These are phyloP conservation scores for Knoxia roxburghii DNA, from an alignment of 257 asterid genomes.

Conservation along the genomic window DNA sequence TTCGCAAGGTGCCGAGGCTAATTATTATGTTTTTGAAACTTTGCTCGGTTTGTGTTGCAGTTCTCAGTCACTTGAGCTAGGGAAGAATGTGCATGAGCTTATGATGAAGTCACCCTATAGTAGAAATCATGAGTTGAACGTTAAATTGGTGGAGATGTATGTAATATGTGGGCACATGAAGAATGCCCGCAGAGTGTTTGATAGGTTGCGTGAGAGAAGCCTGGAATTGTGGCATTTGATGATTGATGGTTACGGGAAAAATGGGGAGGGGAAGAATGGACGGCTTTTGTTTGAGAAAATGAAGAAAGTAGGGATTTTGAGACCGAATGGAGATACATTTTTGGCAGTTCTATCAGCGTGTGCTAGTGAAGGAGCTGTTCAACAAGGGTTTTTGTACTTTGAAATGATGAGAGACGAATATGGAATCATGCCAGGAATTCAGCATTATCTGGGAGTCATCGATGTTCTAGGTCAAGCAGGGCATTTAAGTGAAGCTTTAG, in stretches of 20 bases:
- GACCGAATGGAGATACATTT: constrained; percentile 34
- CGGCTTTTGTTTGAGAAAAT: constrained; percentile 32
- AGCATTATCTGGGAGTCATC: constrained; percentile 31
- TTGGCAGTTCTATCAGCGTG: constrained; percentile 31
- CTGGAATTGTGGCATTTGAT: constrained; percentile 28
- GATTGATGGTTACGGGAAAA: constrained; percentile 34
- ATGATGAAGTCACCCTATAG: constrained; percentile 24
- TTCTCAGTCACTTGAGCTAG: constrained; percentile 25
- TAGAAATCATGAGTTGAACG: constrained; percentile 31
- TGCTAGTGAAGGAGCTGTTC: constrained; percentile 29
- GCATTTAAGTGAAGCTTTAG: constrained; percentile 35
- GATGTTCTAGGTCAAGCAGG: constrained; percentile 35
- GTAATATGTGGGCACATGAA: constrained; percentile 27
- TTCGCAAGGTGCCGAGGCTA: constrained; percentile 21
- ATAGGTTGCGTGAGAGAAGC: constrained; percentile 24
- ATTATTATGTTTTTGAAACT: constrained; percentile 16
- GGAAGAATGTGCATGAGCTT: constrained; percentile 29
- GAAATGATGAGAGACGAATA: constrained; percentile 32
- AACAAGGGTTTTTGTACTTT: constrained; percentile 30
- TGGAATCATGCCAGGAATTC: constrained; percentile 22
- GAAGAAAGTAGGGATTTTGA: constrained; percentile 26
- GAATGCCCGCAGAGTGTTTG: constrained; percentile 32
- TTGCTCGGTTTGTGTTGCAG: constrained; percentile 20
- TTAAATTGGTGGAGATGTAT: constrained; percentile 25
- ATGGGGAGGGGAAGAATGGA: constrained; percentile 34